Percentiles rank a stretch among this genome's conserved stretches.
Evolutionary conservation across 495 filamentous ascomycete genomes (phyloP).

Genomic region (Amorphotheca resinae): DNA sequence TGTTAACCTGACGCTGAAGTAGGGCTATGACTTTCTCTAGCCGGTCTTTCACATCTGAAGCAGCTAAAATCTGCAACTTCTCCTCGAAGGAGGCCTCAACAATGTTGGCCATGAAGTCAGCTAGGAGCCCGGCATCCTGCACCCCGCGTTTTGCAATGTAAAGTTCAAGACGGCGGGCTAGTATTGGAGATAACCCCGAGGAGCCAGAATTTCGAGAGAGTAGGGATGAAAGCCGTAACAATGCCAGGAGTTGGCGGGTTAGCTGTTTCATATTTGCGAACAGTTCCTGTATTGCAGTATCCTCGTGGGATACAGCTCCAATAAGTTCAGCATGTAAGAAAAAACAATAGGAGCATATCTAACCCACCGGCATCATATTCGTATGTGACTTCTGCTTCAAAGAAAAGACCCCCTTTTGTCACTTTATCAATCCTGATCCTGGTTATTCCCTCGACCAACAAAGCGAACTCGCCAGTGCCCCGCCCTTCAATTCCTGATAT

Average conservation of each 20-base stretch:
- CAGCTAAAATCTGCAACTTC: conserved; percentile 69
- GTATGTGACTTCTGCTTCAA: conserved; percentile 60
- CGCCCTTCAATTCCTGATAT: conserved; percentile 74
- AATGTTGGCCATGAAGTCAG: conserved; percentile 92
- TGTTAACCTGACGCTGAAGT: conserved; percentile 62
- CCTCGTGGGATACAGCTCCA: conserved; percentile 28
- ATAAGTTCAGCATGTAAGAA: conserved; percentile 13
- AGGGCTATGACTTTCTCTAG: conserved; percentile 70
- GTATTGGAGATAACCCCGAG: conserved; percentile 61
- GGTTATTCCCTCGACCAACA: conserved; percentile 76
- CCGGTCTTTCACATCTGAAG: conserved; percentile 63
- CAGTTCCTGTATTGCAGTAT: conserved; percentile 46
- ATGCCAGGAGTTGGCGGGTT: conserved; percentile 67
- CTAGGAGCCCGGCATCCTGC: conserved; percentile 70
- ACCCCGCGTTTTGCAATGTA: conserved; percentile 70
- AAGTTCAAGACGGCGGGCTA: conserved; percentile 70
- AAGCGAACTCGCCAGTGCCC: conserved; percentile 59
- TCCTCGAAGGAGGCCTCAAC: conserved; percentile 78
- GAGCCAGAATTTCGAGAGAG: conserved; percentile 46
- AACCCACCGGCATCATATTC: conserved; percentile 43
- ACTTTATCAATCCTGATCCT: conserved; percentile 66
- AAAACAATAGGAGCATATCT: not conserved
- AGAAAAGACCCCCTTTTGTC: conserved; percentile 66
- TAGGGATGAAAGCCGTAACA: conserved; percentile 66
- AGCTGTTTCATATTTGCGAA: conserved; percentile 73